Base-by-base conservation (phyloP, 306 rosid species). In the Cucurbita pepo region DNA sequence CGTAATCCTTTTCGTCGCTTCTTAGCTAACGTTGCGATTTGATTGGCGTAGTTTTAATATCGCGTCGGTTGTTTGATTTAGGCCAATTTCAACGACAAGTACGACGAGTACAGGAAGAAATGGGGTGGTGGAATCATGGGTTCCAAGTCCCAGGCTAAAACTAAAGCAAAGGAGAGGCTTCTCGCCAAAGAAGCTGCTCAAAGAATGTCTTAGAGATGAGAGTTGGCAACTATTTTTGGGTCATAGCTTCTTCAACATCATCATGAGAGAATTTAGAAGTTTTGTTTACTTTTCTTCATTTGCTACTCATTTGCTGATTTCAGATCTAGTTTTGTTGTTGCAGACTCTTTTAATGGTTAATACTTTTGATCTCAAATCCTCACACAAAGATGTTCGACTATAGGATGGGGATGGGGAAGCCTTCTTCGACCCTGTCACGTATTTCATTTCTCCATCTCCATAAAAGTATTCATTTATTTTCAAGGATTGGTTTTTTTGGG, bases 81-180 rank as follows among this genome's bases (percentile, higher is more conserved):
- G 96, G 96, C 96, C 0, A 90, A 88, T 82, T 90, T 90, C 84
- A 90, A 88, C 3, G 95, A 88, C 71, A 90, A 86, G 80, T 86
- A 58, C 1, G 95, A 88, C 0, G 97, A 90, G 75, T 79, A 83
- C 81, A 73, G 90, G 66, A 90, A 86, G 91, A 88, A 85, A 73
- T 90, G 95, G 95, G 97, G 95, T 13, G 97, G 95, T 50, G 97
- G 97, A 4, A 82, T 90, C 76, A 90, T 90, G 95, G 97, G 97
- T 5, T 84, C 95, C 77, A 90, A 90, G 73, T 90, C 95, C 25
- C 90, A 86, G 78, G 97, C 97, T 59, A 88, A 62, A 74, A 88
- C 92, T 57, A 86, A 74, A 85, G 95, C 95, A 0, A 88, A 86
- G 77, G 95, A 88, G 72, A 86, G 47, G 66, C 71, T 90, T 62